Evolutionary conservation across 2,329 filamentous ascomycete species (phyloP).

Genomic region (Parascedosporium putredinis): DNA sequence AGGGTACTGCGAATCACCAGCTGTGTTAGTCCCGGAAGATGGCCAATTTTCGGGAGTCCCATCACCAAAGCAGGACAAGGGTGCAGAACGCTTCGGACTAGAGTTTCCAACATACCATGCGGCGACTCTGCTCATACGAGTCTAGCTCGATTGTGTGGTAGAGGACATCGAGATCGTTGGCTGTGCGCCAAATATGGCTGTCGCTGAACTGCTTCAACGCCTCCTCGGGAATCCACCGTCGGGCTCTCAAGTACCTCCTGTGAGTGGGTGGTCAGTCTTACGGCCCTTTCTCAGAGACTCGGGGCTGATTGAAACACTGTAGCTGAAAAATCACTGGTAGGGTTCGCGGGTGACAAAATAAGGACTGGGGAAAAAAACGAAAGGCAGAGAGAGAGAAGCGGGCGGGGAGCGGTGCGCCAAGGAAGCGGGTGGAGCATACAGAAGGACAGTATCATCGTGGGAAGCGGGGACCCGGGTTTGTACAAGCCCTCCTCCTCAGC

Average conservation of each 20-base stretch:
- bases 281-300: neutral
- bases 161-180: constrained; percentile 66
- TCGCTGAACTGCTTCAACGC: constrained; percentile 77
- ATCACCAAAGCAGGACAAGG: neutral
- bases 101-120: constrained; percentile 43
- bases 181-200: constrained; percentile 76
- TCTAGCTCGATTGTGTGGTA: constrained; percentile 81
- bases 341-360: neutral
- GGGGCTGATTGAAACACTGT: neutral
- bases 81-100: neutral
- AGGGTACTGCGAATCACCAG: constrained; percentile 80
- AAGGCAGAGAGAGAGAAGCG: neutral
- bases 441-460: constrained; percentile 63
- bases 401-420: neutral
- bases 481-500: constrained; percentile 57
- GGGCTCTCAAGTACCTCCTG: constrained; percentile 77
- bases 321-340: too few species aligned
- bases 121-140: constrained; percentile 70
- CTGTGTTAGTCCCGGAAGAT: too few species aligned
- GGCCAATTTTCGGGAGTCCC: too few species aligned
- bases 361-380: neutral
- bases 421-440: constrained; percentile 38
- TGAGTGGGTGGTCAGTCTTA: constrained; percentile 12
- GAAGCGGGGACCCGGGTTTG: constrained; percentile 43
- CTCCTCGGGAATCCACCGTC: constrained; percentile 67